Evolutionary conservation across 768 basidiomycete genomes (phyloP).

Genomic region (Pholiota molesta): DNA sequence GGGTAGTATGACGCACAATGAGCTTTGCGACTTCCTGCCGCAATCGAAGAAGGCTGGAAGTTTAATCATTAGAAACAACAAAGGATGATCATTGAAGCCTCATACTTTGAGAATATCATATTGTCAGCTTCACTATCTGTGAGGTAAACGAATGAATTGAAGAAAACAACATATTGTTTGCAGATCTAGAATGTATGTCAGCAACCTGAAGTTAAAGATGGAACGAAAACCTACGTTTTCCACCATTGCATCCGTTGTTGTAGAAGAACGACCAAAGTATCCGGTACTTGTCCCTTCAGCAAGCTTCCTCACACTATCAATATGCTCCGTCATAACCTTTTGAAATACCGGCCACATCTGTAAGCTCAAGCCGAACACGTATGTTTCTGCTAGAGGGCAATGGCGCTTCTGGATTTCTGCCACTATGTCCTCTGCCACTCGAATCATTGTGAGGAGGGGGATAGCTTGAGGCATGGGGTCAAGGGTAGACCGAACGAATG

Average conservation of each 20-base stretch:
- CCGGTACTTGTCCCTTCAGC: conserved; percentile 70
- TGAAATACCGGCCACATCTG: conserved; percentile 95
- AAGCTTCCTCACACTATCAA: conserved; percentile 80
- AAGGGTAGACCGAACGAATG: conserved; percentile 67
- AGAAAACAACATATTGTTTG: conserved; percentile 76
- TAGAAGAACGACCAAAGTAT: conserved; percentile 62
- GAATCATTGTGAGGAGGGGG: conserved; percentile 88
- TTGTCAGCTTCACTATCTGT: conserved; percentile 88
- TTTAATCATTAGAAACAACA: background rate
- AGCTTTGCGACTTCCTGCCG: conserved; percentile 83
- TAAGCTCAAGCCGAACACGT: conserved; percentile 78
- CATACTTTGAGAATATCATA: conserved; percentile 95
- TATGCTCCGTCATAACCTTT: conserved; percentile 82
- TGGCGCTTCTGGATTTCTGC: conserved; percentile 75
- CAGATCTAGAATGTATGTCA: conserved; percentile 52
- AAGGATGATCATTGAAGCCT: background rate
- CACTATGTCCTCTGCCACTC: conserved; percentile 82
- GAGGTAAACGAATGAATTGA: conserved; percentile 81
- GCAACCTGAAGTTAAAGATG: conserved; percentile 11
- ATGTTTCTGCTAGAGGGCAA: conserved; percentile 80
- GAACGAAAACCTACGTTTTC: conserved; percentile 48
- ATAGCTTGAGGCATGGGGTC: conserved; percentile 76
- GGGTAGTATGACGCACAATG: conserved; percentile 71
- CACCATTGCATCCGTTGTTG: conserved; percentile 72
- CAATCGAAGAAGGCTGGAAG: conserved; percentile 73